Percentiles rank a stretch among this genome's conserved stretches.
Evolutionary conservation across 192 early-diverging fungal species (phyloP).

Genomic region (Backusella tarrabulga): DNA sequence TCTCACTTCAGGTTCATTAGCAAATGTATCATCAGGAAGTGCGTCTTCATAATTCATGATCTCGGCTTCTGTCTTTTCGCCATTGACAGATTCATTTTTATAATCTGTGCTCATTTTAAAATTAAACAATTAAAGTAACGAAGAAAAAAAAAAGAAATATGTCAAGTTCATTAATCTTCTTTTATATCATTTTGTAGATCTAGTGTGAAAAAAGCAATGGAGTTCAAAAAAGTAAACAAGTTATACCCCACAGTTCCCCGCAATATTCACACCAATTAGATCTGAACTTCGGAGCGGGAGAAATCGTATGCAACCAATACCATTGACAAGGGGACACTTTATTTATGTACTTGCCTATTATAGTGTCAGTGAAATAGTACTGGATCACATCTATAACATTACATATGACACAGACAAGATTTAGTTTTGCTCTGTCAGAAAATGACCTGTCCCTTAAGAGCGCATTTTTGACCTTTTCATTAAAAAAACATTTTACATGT

Average conservation of each 20-base stretch:
- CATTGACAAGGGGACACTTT: background rate
- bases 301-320: background rate
- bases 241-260: slow-evolving; percentile 12
- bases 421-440: background rate
- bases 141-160: background rate
- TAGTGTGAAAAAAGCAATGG: background rate
- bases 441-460: background rate
- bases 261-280: background rate
- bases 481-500: background rate
- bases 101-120: background rate
- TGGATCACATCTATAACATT: background rate
- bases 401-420: background rate
- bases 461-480: background rate
- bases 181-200: background rate
- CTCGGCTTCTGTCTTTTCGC: background rate
- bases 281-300: background rate
- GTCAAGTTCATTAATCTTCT: background rate
- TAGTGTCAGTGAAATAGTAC: background rate
- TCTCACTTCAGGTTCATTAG: slow-evolving; percentile 3
- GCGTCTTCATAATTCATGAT: background rate
- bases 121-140: background rate
- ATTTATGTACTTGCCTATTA: background rate
- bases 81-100: slow-evolving; percentile 2
- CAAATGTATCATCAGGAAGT: background rate
- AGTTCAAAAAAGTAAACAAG: background rate